A percentile compares a stretch with the other conserved stretches of the same genome.
phyloP scores from a whole-genome alignment of 2,329 filamentous ascomycete species.

The Cordyceps fumosorosea region DNA sequence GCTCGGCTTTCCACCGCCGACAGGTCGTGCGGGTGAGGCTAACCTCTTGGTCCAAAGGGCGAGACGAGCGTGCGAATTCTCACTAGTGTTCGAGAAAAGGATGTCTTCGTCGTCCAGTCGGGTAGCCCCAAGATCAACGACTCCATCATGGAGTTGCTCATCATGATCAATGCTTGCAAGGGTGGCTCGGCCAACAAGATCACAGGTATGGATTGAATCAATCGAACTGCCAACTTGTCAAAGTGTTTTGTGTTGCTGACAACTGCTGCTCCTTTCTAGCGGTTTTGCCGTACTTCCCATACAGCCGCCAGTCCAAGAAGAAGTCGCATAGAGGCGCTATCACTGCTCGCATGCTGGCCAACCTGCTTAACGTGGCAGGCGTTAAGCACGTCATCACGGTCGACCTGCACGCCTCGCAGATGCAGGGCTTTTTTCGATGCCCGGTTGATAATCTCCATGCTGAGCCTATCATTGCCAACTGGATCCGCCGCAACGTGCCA shows the following conservation, averaged over 20 bases:
- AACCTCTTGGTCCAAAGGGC: constrained; percentile 40
- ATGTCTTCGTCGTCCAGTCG: constrained; percentile 98
- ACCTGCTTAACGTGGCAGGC: constrained; percentile 85
- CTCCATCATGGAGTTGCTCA: constrained; percentile 97
- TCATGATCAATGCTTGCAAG: constrained; percentile 98
- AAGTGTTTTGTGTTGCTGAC: constrained; percentile 1
- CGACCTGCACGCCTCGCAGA: constrained; percentile 94
- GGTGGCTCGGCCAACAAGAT: constrained; percentile 95
- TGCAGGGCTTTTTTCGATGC: constrained; percentile 98
- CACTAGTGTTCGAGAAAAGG: constrained; percentile 85
- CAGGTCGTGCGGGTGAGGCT: constrained; percentile 12
- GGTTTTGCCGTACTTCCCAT: constrained; percentile 94
- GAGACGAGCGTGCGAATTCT: constrained; percentile 64
- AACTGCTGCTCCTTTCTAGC: constrained; percentile 39
- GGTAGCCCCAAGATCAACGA: constrained; percentile 96
- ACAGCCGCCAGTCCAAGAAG: constrained; percentile 98
- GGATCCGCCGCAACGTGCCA: constrained; percentile 84
- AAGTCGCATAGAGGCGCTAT: constrained; percentile 95
- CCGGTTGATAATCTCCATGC: constrained; percentile 97
- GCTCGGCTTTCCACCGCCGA: constrained; percentile 7
- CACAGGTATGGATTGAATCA: constrained; percentile 55
- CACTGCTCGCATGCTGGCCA: constrained; percentile 93
- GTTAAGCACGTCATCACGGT: constrained; percentile 97
- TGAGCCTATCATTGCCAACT: constrained; percentile 88
- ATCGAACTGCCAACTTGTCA: not conserved